Evolutionary conservation across 1,139 yeast genomes (phyloP), one percentile per base, ranked within the genome.

Genomic region (Geotrichum citri-aurantii): DNA sequence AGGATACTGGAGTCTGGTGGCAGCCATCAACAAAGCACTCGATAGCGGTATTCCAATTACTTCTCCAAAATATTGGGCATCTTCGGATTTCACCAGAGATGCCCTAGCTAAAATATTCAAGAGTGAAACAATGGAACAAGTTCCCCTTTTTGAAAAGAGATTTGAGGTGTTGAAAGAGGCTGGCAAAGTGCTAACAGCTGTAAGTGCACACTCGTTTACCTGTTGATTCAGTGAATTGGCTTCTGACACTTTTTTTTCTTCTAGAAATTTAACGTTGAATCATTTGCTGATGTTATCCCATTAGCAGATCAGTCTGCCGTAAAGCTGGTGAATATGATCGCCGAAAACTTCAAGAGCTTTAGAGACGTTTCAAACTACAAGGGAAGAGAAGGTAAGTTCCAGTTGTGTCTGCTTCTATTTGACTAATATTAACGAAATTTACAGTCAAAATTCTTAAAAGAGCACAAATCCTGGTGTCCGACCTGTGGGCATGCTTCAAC

Each of bases 1-100:
- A 0, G 79, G 79, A 8, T 76, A 77, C 64, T 76, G 79, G 79
- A 74, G 79, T 57, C 64, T 76, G 42, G 73, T 69, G 11, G 79
- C 79, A 0, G 77, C 77, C 7, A 67, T 76, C 29, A 74, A 77
- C 63, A 63, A 75, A 23, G 79, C 79, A 0, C 62, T 77, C 27
- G 75, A 71, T 21, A 68, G 68, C n/a, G 73, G 72, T 0, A 66
- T 75, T 14, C 73, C 75, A 2, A 69, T 77, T 31, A 75, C 78
- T 1, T 62, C 65, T 2, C 77, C 78, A 1, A 31, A 54, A 11
- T 73, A 63, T 52, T 77, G 79, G 79, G 52, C 54, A 0, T 58
- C 68, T 4, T 59, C 59, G 0, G 68, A 66, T 10, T 73, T 74
- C 54, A 64, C 68, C 0, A 59, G 57, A 1, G 71, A 65, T 1